These are phyloP conservation scores for Pleurotus salmoneostramineus DNA, from an alignment of 768 basidiomycete species.

Conservation along the genomic window DNA sequence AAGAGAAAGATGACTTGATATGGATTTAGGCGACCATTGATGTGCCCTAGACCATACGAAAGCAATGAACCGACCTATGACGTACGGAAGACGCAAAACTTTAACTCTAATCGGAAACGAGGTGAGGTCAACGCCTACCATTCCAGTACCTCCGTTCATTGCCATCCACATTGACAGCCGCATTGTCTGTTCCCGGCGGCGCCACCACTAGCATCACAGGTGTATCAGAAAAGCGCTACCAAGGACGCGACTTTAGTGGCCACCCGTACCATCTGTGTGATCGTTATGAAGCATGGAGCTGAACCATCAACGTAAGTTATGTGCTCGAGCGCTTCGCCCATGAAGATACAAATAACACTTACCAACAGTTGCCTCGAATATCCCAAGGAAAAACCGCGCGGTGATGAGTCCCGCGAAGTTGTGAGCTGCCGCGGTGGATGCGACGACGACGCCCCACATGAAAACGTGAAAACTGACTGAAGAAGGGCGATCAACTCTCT, in stretches of 20 bases:
- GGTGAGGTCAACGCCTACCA: slow-evolving; percentile 18
- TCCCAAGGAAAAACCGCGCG: slow-evolving; percentile 38
- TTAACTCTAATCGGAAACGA: not conserved
- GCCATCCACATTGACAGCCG: slow-evolving; percentile 39
- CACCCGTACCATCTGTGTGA: slow-evolving; percentile 34
- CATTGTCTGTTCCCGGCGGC: slow-evolving; percentile 41
- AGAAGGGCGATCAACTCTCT: not conserved
- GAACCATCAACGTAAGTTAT: not conserved
- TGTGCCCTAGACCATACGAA: slow-evolving; percentile 37
- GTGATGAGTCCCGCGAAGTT: slow-evolving; percentile 36
- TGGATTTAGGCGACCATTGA: slow-evolving; percentile 28
- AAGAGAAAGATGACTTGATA: slow-evolving; percentile 47
- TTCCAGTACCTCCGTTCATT: slow-evolving; percentile 36
- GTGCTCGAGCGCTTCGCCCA: no score
- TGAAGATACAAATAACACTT: slow-evolving; percentile 7
- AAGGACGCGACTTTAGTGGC: not conserved
- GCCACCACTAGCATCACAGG: slow-evolving; percentile 32
- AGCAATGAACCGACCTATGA: slow-evolving; percentile 37
- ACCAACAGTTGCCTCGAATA: slow-evolving; percentile 45
- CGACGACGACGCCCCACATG: slow-evolving; percentile 37
- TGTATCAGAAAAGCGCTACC: not conserved
- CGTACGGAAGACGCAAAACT: not conserved
- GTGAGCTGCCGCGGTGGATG: slow-evolving; percentile 32
- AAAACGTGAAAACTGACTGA: slow-evolving; percentile 33
- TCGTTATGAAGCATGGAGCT: slow-evolving; percentile 46